Conservation (phyloP, 495 filamentous ascomycete genomes). For the Penicillium pancosmium region DNA sequence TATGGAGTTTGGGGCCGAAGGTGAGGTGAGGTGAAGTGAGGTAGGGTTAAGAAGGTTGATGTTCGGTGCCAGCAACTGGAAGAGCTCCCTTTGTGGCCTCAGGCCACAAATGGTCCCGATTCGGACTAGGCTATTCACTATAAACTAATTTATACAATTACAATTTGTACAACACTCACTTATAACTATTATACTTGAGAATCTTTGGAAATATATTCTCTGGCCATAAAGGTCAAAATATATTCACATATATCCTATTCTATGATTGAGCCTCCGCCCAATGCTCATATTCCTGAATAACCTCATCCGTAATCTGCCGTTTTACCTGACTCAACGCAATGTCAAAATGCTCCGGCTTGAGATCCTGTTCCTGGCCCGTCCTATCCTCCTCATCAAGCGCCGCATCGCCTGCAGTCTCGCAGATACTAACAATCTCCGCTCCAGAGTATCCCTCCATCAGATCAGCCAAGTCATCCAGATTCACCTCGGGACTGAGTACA, state of each 20-base stretch:
- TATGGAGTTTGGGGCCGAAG: too few species aligned
- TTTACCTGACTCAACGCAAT: constrained; percentile 62
- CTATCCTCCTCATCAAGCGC: constrained; percentile 58
- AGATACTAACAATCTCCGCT: constrained; percentile 84
- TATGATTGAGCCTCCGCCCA: constrained; percentile 55
- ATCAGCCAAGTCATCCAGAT: constrained; percentile 65
- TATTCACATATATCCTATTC: background rate
- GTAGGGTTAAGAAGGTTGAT: too few species aligned
- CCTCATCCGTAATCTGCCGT: constrained; percentile 67
- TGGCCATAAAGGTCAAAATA: background rate
- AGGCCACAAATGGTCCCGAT: too few species aligned
- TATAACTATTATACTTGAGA: background rate
- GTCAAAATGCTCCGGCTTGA: constrained; percentile 65
- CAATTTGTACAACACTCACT: too few species aligned
- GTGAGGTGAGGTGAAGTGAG: too few species aligned
- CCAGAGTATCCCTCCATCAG: constrained; percentile 82
- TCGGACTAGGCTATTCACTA: too few species aligned
- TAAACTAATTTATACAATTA: too few species aligned
- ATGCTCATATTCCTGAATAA: constrained; percentile 66
- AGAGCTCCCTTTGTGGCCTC: too few species aligned
- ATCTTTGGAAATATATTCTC: background rate
- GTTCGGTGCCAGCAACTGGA: too few species aligned
- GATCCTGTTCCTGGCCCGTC: constrained; percentile 47
- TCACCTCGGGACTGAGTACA: constrained; percentile 65
- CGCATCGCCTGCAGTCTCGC: constrained; percentile 64